Base-by-base conservation (phyloP, 2,329 filamentous ascomycete genomes). In the Claviceps paspali region DNA sequence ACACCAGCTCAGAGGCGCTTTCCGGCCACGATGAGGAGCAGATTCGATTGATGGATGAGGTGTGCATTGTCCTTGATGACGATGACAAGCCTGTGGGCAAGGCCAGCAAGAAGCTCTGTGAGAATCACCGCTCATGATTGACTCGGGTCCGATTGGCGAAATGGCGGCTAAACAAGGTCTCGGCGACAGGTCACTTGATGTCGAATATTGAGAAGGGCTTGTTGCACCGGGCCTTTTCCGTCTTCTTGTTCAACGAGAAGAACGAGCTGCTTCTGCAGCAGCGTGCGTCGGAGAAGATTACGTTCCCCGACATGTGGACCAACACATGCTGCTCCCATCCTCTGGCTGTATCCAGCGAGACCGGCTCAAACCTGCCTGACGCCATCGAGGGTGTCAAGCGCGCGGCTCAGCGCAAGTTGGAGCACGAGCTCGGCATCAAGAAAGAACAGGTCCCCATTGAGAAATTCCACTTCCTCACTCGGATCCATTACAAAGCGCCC, bases 251-350 rank as follows among this genome's bases (percentile, higher is more conserved):
- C 68, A 85, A 96, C 64, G 80, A 83, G 43, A 73, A 91, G 56
- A 92, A 95, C 61, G 81, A 86, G 51, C 69, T 96, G 42, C 80
- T 98, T 31, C 76, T 98, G 36, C 91, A 98, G 64, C 91, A 96
- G 67, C 82, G 91, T 48, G 91, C 91, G 21, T 67, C 78, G 29
- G 88, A 96, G 66, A 98, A 98, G 69, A 98, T 98, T 55, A 98
- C 91, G 6, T 98, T 98, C 64, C 88, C 91, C 34, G 85, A 94
- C 57, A 87, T 95, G 80, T 98, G 91, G 91, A 98, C 91, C 45
- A 98, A 98, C 64, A 98, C 91, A 23, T 98, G 91, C 72, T 98
- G 91, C 69, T 98, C 91, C 28, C 91, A 98, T 61, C 91, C 91
- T 5, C 72, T 98, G 43, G 83, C 84, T 38, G 82, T 95, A 47